Conservation (phyloP, 78 protist genomes). For the Guillardia theta region DNA sequence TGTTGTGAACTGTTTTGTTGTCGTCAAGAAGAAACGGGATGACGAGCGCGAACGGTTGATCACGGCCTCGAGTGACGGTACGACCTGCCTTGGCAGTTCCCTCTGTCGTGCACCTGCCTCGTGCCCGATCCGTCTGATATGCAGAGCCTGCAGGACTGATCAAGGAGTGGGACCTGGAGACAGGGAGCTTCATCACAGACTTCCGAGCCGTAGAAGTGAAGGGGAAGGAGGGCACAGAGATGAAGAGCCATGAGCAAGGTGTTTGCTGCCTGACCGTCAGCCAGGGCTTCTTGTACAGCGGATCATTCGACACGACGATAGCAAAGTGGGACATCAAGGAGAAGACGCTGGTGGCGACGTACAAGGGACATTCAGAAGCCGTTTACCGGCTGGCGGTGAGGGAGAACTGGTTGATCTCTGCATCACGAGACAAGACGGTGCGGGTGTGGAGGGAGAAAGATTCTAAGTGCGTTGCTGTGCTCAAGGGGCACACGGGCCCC, state of each 20-base stretch:
- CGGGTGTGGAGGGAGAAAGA: background rate
- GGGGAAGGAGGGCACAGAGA: background rate
- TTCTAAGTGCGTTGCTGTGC: background rate
- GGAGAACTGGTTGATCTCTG: background rate
- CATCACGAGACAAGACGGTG: background rate
- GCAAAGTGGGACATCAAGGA: background rate
- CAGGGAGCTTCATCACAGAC: background rate
- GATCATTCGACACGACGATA: background rate
- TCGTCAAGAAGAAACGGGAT: background rate
- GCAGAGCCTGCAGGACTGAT: no score
- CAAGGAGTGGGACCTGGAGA: background rate
- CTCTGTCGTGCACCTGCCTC: no score
- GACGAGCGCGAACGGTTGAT: no score
- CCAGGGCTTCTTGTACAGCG: background rate
- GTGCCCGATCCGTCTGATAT: no score
- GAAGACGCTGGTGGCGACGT: background rate
- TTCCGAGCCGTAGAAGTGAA: background rate
- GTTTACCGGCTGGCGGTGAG: background rate
- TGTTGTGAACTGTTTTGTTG: background rate
- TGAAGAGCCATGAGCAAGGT: background rate
- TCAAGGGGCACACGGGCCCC: background rate
- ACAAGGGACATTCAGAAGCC: background rate
- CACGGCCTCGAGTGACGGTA: background rate
- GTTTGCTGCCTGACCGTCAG: background rate
- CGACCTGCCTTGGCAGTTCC: background rate